Evolutionary conservation across 352 stramenopile species (phyloP).

Genomic region (Phytophthora brassicae): DNA sequence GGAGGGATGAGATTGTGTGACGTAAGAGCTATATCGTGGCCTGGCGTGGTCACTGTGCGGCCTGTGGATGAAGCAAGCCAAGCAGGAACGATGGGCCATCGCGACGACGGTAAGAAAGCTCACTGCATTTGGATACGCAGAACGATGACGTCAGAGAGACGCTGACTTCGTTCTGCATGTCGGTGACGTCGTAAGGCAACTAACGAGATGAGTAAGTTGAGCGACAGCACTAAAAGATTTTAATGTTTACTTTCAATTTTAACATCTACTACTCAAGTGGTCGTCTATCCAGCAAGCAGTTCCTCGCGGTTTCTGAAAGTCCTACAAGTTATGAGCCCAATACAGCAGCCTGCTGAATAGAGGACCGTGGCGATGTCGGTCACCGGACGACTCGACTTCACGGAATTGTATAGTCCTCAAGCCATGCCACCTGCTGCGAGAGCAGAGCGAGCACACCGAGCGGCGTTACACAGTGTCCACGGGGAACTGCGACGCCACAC

Average conservation of each 20-base stretch:
- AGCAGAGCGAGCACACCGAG: slow-evolving; percentile 1
- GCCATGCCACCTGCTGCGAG: slow-evolving; percentile 2
- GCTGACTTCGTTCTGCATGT: too few relatives aligned
- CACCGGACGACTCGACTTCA: slow-evolving; percentile 7
- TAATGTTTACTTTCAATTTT: neutral
- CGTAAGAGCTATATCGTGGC: too few relatives aligned
- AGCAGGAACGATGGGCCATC: too few relatives aligned
- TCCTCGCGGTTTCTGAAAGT: neutral
- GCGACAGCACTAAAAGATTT: too few relatives aligned
- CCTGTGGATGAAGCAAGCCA: too few relatives aligned
- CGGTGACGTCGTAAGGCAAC: too few relatives aligned
- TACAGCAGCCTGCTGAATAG: slow-evolving; percentile 2
- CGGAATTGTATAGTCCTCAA: slow-evolving; percentile 9
- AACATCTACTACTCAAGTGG: neutral
- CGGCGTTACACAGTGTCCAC: neutral
- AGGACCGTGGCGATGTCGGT: slow-evolving; percentile 17
- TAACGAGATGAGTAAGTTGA: too few relatives aligned
- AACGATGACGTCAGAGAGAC: neutral
- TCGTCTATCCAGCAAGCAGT: neutral
- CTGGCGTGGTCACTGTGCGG: too few relatives aligned
- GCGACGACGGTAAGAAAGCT: neutral
- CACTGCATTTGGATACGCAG: neutral
- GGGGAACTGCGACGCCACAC: neutral
- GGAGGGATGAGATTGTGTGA: too few relatives aligned
- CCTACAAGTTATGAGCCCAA: slow-evolving; percentile 1